Conservation (phyloP, 768 basidiomycete species). For the Psilocybe sp. region DNA sequence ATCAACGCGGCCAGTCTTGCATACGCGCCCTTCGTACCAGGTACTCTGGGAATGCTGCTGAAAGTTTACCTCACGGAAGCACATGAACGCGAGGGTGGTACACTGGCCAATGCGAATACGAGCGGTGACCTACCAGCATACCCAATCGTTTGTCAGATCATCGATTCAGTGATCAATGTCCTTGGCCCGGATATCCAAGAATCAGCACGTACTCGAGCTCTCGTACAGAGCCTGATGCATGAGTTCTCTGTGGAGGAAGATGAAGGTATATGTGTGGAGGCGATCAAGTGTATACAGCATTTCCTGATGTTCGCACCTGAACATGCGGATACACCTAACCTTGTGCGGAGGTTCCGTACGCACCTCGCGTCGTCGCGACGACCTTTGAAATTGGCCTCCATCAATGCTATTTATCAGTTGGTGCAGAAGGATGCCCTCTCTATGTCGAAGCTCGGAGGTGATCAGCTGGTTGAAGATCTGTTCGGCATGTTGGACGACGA, state of each 20-base stretch:
- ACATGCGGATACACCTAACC: constrained; percentile 74
- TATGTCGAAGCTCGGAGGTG: constrained; percentile 92
- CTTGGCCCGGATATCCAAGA: constrained; percentile 96
- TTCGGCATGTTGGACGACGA: constrained; percentile 96
- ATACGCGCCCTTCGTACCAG: constrained; percentile 85
- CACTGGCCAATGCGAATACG: constrained; percentile 75
- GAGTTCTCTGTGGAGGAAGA: constrained; percentile 85
- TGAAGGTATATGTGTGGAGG: constrained; percentile 87
- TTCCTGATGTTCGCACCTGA: constrained; percentile 94
- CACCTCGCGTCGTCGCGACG: constrained; percentile 80
- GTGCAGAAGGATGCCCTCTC: constrained; percentile 91
- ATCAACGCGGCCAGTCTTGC: constrained; percentile 90
- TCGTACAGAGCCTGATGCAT: constrained; percentile 81
- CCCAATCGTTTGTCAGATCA: constrained; percentile 86
- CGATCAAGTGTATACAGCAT: constrained; percentile 94
- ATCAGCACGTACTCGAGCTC: constrained; percentile 69
- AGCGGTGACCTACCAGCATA: constrained; percentile 91
- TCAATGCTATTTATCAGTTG: constrained; percentile 94
- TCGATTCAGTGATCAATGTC: constrained; percentile 90
- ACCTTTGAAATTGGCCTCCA: constrained; percentile 89
- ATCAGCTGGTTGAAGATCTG: constrained; percentile 88
- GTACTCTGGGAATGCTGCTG: constrained; percentile 86
- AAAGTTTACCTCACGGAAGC: constrained; percentile 88
- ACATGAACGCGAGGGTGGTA: constrained; percentile 92
- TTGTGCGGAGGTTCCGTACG: constrained; percentile 73